Conservation (phyloP, 495 filamentous ascomycete genomes). For the Letharia lupina region DNA sequence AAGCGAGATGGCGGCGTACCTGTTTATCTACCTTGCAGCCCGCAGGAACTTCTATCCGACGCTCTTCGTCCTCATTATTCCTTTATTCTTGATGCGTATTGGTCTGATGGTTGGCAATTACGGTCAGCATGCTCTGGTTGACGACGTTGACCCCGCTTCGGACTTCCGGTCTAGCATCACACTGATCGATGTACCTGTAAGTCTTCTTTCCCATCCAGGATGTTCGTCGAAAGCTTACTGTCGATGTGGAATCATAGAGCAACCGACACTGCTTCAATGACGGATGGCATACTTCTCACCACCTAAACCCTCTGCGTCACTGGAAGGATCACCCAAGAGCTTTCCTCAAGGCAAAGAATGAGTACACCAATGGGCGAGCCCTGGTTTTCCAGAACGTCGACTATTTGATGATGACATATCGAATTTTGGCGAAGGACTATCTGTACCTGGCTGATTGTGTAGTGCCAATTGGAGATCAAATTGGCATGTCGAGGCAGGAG, state of each 20-base stretch:
- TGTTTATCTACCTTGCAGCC: slow-evolving; percentile 40
- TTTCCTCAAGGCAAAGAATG: slow-evolving; percentile 53
- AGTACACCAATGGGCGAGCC: slow-evolving; percentile 51
- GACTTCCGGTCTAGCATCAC: slow-evolving; percentile 66
- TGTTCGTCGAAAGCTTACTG: slow-evolving; percentile 3
- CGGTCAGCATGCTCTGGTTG: slow-evolving; percentile 68
- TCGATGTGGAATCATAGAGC: slow-evolving; percentile 36
- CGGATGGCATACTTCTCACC: slow-evolving; percentile 71
- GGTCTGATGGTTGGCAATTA: slow-evolving; percentile 69
- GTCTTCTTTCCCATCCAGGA: slow-evolving; percentile 21
- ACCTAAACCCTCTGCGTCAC: slow-evolving; percentile 63
- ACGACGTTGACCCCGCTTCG: slow-evolving; percentile 57
- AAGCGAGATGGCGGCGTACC: slow-evolving; percentile 51
- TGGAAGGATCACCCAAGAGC: slow-evolving; percentile 65
- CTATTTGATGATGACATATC: slow-evolving; percentile 58
- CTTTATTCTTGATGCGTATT: slow-evolving; percentile 49
- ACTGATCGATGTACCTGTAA: slow-evolving; percentile 61
- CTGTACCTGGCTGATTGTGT: slow-evolving; percentile 51
- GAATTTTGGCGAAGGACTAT: slow-evolving; percentile 55
- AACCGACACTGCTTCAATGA: slow-evolving; percentile 72
- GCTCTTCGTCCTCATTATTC: slow-evolving; percentile 52
- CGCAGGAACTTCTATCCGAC: slow-evolving; percentile 44
- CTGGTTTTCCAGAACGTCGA: slow-evolving; percentile 66
- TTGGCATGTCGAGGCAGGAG: slow-evolving; percentile 50
- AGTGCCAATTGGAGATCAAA: slow-evolving; percentile 62